A percentile compares a stretch with the other conserved stretches of the same genome.
Conservation (phyloP, 345 rosid genomes). For the Melastoma malabathricum region DNA sequence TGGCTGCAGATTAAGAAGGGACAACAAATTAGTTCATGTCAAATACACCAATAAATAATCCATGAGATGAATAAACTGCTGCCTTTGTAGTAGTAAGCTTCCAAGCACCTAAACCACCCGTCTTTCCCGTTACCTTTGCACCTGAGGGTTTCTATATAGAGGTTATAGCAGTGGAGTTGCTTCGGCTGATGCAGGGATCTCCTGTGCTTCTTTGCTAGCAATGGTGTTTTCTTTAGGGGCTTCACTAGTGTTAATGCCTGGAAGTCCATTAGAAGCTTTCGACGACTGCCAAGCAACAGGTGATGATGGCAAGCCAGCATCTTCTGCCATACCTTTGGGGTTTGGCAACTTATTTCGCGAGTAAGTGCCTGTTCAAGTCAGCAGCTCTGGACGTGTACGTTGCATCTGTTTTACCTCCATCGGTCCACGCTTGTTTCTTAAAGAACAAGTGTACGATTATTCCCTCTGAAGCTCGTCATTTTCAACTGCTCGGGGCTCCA, state of each 20-base stretch:
- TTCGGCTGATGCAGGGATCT: slow-evolving; percentile 35
- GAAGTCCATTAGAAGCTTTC: slow-evolving; percentile 46
- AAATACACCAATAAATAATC: no score
- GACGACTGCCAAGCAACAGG: slow-evolving; percentile 50
- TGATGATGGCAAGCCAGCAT: slow-evolving; percentile 39
- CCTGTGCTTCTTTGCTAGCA: slow-evolving; percentile 35
- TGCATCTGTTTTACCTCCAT: slow-evolving; percentile 78
- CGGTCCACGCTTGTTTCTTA: slow-evolving; percentile 94
- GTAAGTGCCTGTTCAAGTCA: slow-evolving; percentile 66
- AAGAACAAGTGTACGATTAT: slow-evolving; percentile 76
- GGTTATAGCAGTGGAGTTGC: slow-evolving; percentile 32
- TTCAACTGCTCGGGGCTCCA: slow-evolving; percentile 84
- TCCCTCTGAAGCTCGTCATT: slow-evolving; percentile 79
- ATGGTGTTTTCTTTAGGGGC: slow-evolving; percentile 32
- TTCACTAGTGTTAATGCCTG: slow-evolving; percentile 34
- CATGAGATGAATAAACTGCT: background rate
- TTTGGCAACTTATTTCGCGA: slow-evolving; percentile 84
- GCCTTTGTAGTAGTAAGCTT: slow-evolving; percentile 84
- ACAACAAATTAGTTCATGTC: background rate
- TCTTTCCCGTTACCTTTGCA: slow-evolving; percentile 56
- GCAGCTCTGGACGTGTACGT: slow-evolving; percentile 96
- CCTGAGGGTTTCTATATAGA: slow-evolving; percentile 77
- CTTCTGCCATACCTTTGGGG: slow-evolving; percentile 59
- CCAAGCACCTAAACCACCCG: slow-evolving; percentile 86
- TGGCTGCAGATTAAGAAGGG: slow-evolving; percentile 37